Evolutionary conservation across 1,139 yeast species (phyloP), one percentile per base, ranked within the genome.

Genomic region (Ogataea hybrid): DNA sequence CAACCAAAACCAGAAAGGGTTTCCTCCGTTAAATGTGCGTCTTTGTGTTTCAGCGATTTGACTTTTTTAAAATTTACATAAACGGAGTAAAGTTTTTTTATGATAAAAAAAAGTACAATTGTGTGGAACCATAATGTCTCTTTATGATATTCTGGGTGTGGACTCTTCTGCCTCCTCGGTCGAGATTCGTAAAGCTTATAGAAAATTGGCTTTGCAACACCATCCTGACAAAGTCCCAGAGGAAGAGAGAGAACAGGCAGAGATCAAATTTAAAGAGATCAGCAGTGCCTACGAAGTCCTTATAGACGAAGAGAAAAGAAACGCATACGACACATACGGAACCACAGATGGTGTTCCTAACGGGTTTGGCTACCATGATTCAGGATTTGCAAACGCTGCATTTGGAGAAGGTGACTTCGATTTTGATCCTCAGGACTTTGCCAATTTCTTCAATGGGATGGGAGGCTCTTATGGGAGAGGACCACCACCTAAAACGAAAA

Each of bases 181-280:
- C 23, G 95, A 90, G 66, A 84, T 92, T 63, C 89, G 88, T 68
- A 89, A 88, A 67, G 96, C 97, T 14, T 92, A 92, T 71, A 82
- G 97, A 71, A 83, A 86, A 58, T 75, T 86, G 31, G 98, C 98
- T 12, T 77, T 92, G 58, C 86, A 84, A 62, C 85, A 81, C 68
- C 98, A 92, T 66, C 98, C 98, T 45, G 98, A 92, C 69, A 92
- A 92, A 74, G 84, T 82, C 57, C 75, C 82, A 39, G 71, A 74
- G 43, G 63, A 60, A 8, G 56, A 49, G 23, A 54, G 64, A 28
- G 84, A 85, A 43, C 90, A 82, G 58, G 96, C 96, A 23, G 95
- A 95, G 47, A 96, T 88, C 61, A 88, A 86, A 68, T 90, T 90
- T 68, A 90, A 90, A 69, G 96, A 88, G 64, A 77, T 88, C 51